These are phyloP conservation scores for Citrullus mucosospermus DNA, from an alignment of 306 rosid genomes.

Conservation along the genomic window DNA sequence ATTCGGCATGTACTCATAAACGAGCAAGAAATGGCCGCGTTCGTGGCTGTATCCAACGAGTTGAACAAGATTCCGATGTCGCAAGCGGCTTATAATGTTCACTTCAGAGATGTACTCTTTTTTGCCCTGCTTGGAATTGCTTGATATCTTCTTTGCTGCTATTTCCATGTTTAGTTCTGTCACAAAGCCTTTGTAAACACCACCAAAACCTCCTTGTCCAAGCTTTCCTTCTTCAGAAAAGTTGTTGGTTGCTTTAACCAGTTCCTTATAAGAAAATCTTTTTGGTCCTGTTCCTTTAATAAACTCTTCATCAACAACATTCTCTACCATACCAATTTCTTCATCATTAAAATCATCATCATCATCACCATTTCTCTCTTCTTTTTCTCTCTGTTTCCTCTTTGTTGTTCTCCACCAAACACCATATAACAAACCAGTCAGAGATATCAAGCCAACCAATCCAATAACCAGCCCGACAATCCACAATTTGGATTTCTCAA, in stretches of 20 bases:
- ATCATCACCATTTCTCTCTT: background rate
- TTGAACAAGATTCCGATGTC: conserved; percentile 6
- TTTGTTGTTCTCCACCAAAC: background rate
- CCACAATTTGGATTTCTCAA: background rate
- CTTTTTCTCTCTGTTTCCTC: background rate
- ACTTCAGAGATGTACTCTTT: conserved; percentile 10
- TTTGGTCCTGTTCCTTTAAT: conserved; percentile 5
- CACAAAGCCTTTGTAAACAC: background rate
- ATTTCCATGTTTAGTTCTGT: background rate
- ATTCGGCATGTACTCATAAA: background rate
- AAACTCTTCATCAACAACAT: background rate
- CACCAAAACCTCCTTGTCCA: conserved; percentile 2
- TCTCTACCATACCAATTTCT: background rate
- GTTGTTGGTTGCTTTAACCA: background rate
- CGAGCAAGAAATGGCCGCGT: background rate
- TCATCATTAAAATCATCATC: conserved; percentile 7
- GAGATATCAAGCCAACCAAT: background rate
- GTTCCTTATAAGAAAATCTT: background rate
- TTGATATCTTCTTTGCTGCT: conserved; percentile 6
- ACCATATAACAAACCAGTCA: background rate
- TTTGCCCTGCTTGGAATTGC: background rate
- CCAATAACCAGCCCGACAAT: background rate
- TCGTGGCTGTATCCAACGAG: conserved; percentile 6
- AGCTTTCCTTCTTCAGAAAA: background rate
- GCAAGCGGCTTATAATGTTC: conserved; percentile 2